These are phyloP conservation scores for Neoarthrinium moseri DNA, from an alignment of 2,329 filamentous ascomycete species.

Conservation along the genomic window DNA sequence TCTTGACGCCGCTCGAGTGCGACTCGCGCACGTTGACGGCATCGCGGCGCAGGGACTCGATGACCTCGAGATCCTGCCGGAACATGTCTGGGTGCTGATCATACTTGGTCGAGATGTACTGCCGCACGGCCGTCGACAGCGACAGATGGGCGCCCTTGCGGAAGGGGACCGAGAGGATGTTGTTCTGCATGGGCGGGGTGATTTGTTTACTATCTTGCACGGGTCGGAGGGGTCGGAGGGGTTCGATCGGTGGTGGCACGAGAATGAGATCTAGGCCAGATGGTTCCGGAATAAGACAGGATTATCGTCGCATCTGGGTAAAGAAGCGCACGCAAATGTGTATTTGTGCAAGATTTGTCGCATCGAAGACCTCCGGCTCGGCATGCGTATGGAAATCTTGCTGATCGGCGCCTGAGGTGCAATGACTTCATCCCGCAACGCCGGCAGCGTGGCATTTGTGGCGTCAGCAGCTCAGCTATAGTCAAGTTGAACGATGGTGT, in stretches of 20 bases:
- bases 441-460: constrained; percentile 4
- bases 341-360: not conserved
- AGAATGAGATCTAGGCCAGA: too few relatives aligned
- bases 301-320: too few relatives aligned
- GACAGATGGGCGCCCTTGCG: constrained; percentile 78
- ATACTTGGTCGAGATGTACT: constrained; percentile 98
- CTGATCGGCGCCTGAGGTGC: not conserved
- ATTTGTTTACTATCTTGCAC: constrained; percentile 4
- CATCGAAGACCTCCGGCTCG: not conserved
- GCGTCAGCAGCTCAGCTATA: too few relatives aligned
- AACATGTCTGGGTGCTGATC: constrained; percentile 99
- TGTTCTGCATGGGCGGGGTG: constrained; percentile 33
- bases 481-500: too few relatives aligned
- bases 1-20: constrained; percentile 80
- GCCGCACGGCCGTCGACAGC: constrained; percentile 78
- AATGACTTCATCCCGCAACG: constrained; percentile 22
- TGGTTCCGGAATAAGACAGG: too few relatives aligned
- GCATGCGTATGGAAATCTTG: constrained; percentile 2
- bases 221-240: constrained; percentile 17
- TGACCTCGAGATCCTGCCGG: constrained; percentile 76
- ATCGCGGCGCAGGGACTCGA: constrained; percentile 79
- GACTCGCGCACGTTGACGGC: constrained; percentile 89
- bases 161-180: constrained; percentile 80
- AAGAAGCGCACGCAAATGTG: too few relatives aligned
- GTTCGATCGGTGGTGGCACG: too few relatives aligned